These are phyloP conservation scores for Myrica gale DNA, from an alignment of 306 rosid genomes.

Conservation along the genomic window DNA sequence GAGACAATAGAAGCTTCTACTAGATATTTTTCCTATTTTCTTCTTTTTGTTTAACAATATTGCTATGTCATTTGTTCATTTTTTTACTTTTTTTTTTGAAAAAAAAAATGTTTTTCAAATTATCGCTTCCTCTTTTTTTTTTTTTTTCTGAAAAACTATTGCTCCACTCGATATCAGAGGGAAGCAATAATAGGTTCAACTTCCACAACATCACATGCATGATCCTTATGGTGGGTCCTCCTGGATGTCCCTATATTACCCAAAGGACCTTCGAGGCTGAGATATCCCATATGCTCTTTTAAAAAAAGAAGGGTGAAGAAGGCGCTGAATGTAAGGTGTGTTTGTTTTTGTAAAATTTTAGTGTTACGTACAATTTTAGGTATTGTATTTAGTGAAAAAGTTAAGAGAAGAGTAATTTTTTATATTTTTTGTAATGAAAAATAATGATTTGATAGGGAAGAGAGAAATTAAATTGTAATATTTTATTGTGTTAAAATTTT, in stretches of 20 bases:
- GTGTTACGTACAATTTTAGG: too few species aligned
- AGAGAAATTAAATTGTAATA: too few species aligned
- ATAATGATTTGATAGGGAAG: too few species aligned
- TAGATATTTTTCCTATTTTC: conserved; percentile 21
- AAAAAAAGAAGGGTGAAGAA: conserved; percentile 16
- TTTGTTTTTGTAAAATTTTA: too few species aligned
- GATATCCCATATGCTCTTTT: not conserved
- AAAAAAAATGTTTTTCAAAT: not conserved
- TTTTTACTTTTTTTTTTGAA: not conserved
- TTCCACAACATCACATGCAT: conserved; percentile 42
- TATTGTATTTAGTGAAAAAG: too few species aligned
- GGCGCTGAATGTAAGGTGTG: too few species aligned
- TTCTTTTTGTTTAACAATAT: not conserved
- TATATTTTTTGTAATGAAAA: too few species aligned
- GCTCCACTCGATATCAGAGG: conserved; percentile 24
- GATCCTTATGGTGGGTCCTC: conserved; percentile 25
- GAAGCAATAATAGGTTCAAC: conserved; percentile 35
- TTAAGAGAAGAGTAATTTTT: too few species aligned
- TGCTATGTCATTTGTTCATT: not conserved
- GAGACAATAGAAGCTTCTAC: conserved; percentile 51
- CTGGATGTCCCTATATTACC: not conserved
- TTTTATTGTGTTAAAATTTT: too few species aligned
- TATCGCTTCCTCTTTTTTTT: not conserved
- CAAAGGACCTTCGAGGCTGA: conserved; percentile 9
- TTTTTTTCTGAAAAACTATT: not conserved